These are phyloP conservation scores for Ceratobasidium sp. DNA, from an alignment of 1,284 basidiomycete species.

Conservation along the genomic window DNA sequence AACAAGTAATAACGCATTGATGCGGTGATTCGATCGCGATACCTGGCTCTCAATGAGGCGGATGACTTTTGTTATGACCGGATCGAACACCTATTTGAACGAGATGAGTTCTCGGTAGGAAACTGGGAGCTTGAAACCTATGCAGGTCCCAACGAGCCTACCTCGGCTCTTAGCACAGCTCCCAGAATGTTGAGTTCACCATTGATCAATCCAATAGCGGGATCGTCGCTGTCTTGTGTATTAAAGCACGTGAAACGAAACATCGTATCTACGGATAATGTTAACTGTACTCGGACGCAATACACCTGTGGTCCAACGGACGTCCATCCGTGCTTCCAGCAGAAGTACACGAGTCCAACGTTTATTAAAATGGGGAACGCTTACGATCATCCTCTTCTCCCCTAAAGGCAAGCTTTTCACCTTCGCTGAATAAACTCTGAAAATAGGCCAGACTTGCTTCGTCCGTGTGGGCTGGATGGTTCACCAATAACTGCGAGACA, in stretches of 20 bases:
- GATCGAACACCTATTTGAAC: conserved; percentile 67
- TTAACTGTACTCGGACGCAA: background rate
- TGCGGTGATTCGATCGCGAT: conserved; percentile 63
- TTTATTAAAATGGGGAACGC: conserved; percentile 41
- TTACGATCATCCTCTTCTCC: conserved; percentile 77
- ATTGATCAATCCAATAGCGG: conserved; percentile 73
- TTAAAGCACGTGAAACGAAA: conserved; percentile 66
- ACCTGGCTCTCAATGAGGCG: conserved; percentile 78
- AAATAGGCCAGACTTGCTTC: conserved; percentile 78
- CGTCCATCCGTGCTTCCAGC: too few relatives aligned
- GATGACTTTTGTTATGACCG: conserved; percentile 74
- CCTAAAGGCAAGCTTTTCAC: conserved; percentile 75
- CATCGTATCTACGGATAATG: conserved; percentile 61
- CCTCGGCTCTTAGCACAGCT: conserved; percentile 71
- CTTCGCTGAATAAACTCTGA: conserved; percentile 83
- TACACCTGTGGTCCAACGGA: too few relatives aligned
- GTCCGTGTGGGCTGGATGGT: conserved; percentile 81
- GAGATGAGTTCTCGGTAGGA: background rate
- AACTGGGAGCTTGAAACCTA: background rate
- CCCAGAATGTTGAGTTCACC: conserved; percentile 81
- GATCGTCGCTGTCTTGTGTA: conserved; percentile 43
- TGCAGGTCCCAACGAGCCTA: background rate
- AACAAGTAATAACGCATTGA: conserved; percentile 80
- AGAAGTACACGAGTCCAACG: too few relatives aligned
- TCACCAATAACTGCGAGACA: conserved; percentile 68